Evolutionary conservation across 345 rosid species (phyloP).

Genomic region (Salix caprea): DNA sequence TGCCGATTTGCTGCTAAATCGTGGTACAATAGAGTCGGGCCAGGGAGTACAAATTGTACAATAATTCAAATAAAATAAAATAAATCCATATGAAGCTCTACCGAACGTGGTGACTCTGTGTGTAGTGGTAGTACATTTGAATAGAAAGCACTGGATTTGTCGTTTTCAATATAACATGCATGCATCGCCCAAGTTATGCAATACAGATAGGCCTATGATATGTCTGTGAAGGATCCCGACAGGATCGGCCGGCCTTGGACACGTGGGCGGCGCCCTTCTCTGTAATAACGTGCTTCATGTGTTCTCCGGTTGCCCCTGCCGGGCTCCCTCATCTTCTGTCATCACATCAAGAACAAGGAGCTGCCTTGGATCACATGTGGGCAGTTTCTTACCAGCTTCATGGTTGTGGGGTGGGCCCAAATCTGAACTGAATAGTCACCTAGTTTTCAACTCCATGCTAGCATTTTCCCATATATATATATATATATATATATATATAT

Average conservation of each 20-base stretch:
- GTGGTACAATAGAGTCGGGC: neutral
- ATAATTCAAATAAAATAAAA: neutral
- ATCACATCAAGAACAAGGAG: too few species aligned
- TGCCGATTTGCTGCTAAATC: neutral
- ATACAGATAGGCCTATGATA: too few species aligned
- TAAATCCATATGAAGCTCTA: too few species aligned
- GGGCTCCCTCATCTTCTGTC: slow-evolving; percentile 6
- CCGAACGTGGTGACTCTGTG: neutral
- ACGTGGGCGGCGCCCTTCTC: neutral
- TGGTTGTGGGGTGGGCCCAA: neutral
- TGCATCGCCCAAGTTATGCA: too few species aligned
- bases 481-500: too few species aligned
- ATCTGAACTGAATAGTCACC: neutral
- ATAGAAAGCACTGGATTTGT: neutral
- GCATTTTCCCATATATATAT: too few species aligned
- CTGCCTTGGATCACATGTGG: too few species aligned
- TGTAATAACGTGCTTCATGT: neutral
- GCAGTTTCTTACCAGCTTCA: neutral
- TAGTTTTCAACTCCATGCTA: neutral
- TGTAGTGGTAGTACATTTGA: neutral
- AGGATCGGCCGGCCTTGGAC: too few species aligned
- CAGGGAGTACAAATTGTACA: slow-evolving; percentile 2
- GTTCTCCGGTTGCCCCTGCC: slow-evolving; percentile 43
- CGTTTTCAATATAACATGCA: neutral
- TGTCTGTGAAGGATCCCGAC: too few species aligned